These are phyloP conservation scores for Phycomyces blakesleeanus DNA, from an alignment of 192 early-diverging fungal species.

Conservation along the genomic window DNA sequence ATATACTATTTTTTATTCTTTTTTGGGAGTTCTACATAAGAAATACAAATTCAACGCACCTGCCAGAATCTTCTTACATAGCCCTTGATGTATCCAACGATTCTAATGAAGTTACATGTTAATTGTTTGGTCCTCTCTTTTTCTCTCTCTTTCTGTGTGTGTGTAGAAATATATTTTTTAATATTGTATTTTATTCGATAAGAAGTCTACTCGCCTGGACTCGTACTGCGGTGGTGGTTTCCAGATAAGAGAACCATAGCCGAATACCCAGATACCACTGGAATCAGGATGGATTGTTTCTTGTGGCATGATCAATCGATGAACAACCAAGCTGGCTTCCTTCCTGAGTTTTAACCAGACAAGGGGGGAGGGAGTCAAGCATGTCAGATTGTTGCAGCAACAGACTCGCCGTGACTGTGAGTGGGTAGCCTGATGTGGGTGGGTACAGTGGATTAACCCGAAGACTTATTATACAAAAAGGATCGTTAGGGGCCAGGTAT, in stretches of 20 bases:
- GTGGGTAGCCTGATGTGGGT: no score
- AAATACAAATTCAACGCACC: constrained; percentile 23
- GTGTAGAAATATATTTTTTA: background rate
- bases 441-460: no score
- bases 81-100: constrained; percentile 62
- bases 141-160: background rate
- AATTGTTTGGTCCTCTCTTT: background rate
- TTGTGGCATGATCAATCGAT: background rate
- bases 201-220: constrained; percentile 44
- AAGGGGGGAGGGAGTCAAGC: background rate
- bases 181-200: no score
- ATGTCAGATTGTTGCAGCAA: no score
- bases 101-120: constrained; percentile 25
- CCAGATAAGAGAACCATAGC: constrained; percentile 57
- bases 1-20: background rate
- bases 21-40: no score
- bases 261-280: constrained; percentile 53
- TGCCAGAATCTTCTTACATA: constrained; percentile 79
- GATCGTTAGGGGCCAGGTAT: no score
- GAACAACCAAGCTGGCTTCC: no score
- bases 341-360: background rate
- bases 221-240: constrained; percentile 52
- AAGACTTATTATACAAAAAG: no score
- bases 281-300: background rate
- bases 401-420: no score